Evolutionary conservation across 2,329 filamentous ascomycete genomes (phyloP).

Genomic region (Calonectria leucothoes): DNA sequence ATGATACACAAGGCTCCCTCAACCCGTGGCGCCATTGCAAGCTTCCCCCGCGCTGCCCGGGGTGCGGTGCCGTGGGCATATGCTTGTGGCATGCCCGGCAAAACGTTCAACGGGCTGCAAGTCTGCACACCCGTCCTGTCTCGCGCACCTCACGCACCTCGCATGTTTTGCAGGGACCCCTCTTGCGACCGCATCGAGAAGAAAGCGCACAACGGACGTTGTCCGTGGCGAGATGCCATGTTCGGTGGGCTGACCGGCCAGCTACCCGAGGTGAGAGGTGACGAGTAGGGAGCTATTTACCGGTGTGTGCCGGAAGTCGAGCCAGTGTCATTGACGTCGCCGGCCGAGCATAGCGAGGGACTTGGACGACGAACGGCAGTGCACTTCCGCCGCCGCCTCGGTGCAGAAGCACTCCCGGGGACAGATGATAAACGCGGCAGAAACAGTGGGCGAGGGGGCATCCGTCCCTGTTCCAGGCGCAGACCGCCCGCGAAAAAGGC

Average conservation of each 20-base stretch:
- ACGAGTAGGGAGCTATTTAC: background rate
- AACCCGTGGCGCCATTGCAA: slow-evolving; percentile 16
- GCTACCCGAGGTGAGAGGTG: slow-evolving; percentile 13
- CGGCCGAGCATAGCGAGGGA: slow-evolving; percentile 7
- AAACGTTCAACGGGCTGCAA: background rate
- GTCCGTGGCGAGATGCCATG: slow-evolving; percentile 15
- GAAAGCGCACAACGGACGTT: slow-evolving; percentile 11
- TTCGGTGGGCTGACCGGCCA: slow-evolving; percentile 22
- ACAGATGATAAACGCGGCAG: slow-evolving; percentile 9
- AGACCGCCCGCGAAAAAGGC: background rate
- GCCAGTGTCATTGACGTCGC: slow-evolving; percentile 10
- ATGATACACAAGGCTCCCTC: slow-evolving; percentile 10
- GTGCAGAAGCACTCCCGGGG: background rate
- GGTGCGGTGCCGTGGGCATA: background rate
- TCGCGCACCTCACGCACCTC: slow-evolving; percentile 1
- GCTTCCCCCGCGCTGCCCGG: slow-evolving; percentile 5
- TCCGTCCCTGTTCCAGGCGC: background rate
- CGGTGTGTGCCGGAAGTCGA: background rate
- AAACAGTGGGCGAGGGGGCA: background rate
- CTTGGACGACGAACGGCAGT: background rate
- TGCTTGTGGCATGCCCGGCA: background rate
- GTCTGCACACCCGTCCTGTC: background rate
- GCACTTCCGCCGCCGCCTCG: background rate
- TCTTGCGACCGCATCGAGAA: background rate
- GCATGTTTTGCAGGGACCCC: slow-evolving; percentile 8